A percentile compares a stretch with the other conserved stretches of the same genome.
These are phyloP conservation scores for Trametes cinnabarina DNA, from an alignment of 768 basidiomycete genomes.

Conservation along the genomic window DNA sequence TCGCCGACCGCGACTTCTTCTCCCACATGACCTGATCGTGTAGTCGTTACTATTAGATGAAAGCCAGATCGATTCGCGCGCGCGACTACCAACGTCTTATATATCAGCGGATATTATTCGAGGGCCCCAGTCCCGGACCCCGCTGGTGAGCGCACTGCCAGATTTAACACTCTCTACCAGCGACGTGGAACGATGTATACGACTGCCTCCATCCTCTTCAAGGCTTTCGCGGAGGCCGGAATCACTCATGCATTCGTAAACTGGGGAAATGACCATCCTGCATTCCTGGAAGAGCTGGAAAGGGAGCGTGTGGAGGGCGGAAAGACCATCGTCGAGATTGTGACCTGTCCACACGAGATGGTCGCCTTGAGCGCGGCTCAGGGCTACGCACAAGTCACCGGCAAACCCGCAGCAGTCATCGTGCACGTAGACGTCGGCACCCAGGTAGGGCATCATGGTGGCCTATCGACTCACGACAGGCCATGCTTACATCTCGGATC, in stretches of 20 bases:
- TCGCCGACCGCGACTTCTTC: too few relatives aligned
- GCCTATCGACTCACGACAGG: too few relatives aligned
- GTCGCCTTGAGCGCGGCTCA: conserved; percentile 73
- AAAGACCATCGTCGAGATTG: conserved; percentile 45
- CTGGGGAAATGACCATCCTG: conserved; percentile 78
- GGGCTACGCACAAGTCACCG: conserved; percentile 65
- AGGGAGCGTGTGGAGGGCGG: conserved; percentile 46
- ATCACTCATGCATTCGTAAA: conserved; percentile 71
- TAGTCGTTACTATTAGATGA: too few relatives aligned
- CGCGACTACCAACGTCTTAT: too few relatives aligned
- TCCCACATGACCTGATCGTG: too few relatives aligned
- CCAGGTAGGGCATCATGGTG: conserved; percentile 39
- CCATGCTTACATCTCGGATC: not conserved
- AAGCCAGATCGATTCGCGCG: too few relatives aligned
- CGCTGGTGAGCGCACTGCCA: too few relatives aligned
- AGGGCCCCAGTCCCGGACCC: too few relatives aligned
- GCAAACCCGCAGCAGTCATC: conserved; percentile 67
- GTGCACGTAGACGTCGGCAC: conserved; percentile 75
- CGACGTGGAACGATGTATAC: conserved; percentile 38
- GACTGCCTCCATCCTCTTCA: conserved; percentile 59
- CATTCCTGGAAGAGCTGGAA: conserved; percentile 67
- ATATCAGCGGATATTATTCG: too few relatives aligned
- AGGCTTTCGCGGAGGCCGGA: conserved; percentile 51
- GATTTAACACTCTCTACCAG: not conserved
- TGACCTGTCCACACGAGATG: conserved; percentile 78